Evolutionary conservation across 1,284 basidiomycete species (phyloP), one percentile per base, ranked within the genome.

Genomic region (Chiua sp.): DNA sequence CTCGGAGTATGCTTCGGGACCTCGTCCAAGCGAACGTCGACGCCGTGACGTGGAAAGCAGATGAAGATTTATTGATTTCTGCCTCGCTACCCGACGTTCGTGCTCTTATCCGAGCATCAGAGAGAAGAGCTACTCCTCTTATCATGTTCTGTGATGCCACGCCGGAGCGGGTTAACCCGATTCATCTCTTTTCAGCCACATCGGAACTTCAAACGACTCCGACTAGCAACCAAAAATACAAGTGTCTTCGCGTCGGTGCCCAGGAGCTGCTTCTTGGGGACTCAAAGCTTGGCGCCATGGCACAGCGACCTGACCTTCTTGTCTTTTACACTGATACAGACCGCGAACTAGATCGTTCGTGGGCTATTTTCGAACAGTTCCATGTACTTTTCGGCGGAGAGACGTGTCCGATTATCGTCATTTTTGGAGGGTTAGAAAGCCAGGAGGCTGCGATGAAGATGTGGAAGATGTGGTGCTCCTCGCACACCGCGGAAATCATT

Each of bases 21-120:
- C 71, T 70, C 35, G 51, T 73, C 6, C 61, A 50, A 47, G 28
- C 50, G 23, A 60, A 53, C 2, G 57, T 60, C n/a, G 53, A 56
- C n/a, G 30, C 32, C 11, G 30, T 51, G 26, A 18, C 65, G 18
- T 70, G 68, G 68, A 62, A 18, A 37, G 68, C 53, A 23, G 59
- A 70, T 33, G 69, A 68, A 59, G 59, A 61, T 15, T 57, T 39
- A 15, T 47, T 73, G 52, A 48, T 64, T 30, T 64, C 71, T 6
- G 54, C 60, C 35, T 68, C 71, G 28, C 57, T 70, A 3, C 63
- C 69, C 30, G 68, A 73, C 16, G 69, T 59, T 20, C 63, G 61
- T 47, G 59, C 63, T 46, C 51, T 72, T 11, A 57, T 59, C 37
- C 60, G 30, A 18, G n/a, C 63, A 23, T 46, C 53, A 18, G 69